Percentiles rank a stretch among this genome's conserved stretches.
These are phyloP conservation scores for Hibiscus tridactylites DNA, from an alignment of 345 rosid species.

Conservation along the genomic window DNA sequence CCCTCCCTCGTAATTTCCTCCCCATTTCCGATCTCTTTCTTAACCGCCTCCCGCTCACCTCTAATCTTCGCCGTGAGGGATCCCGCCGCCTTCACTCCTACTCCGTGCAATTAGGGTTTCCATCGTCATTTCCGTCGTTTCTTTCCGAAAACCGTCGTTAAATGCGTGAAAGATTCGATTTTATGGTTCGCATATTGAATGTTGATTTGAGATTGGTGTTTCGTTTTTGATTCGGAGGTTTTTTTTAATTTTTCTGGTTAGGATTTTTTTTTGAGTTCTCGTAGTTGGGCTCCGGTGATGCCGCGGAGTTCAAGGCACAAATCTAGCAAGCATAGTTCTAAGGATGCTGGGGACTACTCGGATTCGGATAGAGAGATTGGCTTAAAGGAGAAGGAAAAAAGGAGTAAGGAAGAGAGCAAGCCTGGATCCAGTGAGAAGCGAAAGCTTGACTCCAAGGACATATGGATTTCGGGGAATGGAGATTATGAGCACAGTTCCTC, in stretches of 20 bases:
- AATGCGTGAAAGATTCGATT: not conserved
- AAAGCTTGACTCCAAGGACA: conserved; percentile 46
- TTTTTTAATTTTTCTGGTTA: conserved; percentile 6
- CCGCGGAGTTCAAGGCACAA: conserved; percentile 90
- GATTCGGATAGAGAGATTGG: conserved; percentile 73
- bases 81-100: not conserved
- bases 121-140: not conserved
- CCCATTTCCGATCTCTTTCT: conserved; percentile 1
- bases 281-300: conserved; percentile 32
- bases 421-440: conserved; percentile 56
- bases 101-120: conserved; percentile 27
- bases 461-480: conserved; percentile 44
- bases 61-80: not conserved
- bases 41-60: not conserved
- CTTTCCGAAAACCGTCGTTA: not conserved
- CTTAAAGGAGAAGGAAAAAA: conserved; percentile 70
- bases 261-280: conserved; percentile 2
- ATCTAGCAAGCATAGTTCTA: conserved; percentile 77
- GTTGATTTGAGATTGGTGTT: conserved; percentile 10
- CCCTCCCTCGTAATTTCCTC: conserved; percentile 6
- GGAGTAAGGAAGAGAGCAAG: conserved; percentile 39
- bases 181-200: not conserved
- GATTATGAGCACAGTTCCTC: conserved; percentile 50
- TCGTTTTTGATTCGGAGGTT: not conserved
- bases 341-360: conserved; percentile 71